These are phyloP conservation scores for Lecanosticta acicola DNA, from an alignment of 2,329 filamentous ascomycete species.

Conservation along the genomic window DNA sequence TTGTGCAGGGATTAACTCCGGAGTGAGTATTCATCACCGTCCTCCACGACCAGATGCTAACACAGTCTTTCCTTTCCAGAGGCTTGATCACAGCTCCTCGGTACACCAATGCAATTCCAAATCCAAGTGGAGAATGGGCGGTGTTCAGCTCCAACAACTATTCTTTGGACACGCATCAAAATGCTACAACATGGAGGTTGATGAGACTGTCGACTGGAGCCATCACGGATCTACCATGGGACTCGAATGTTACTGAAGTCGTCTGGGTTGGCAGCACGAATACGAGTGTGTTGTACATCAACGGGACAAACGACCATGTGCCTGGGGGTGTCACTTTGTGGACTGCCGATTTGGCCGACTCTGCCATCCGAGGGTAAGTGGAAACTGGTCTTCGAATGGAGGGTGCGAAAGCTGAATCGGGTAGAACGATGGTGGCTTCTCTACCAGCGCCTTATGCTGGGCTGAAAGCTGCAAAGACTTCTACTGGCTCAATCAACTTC, in stretches of 20 bases:
- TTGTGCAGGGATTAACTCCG: too few species aligned
- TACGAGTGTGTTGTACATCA: slow-evolving; percentile 29
- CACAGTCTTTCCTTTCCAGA: too few species aligned
- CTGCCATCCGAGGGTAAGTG: slow-evolving; percentile 17
- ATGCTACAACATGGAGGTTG: slow-evolving; percentile 22
- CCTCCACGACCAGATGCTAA: too few species aligned
- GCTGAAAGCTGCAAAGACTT: slow-evolving; percentile 30
- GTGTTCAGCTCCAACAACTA: slow-evolving; percentile 22
- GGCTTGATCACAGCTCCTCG: slow-evolving; percentile 26
- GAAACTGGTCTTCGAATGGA: neutral
- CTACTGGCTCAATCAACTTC: slow-evolving; percentile 27
- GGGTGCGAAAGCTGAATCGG: neutral
- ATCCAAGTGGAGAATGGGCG: slow-evolving; percentile 31
- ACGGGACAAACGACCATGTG: slow-evolving; percentile 21
- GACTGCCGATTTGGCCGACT: slow-evolving; percentile 31
- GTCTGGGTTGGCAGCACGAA: slow-evolving; percentile 31
- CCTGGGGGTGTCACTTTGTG: slow-evolving; percentile 35
- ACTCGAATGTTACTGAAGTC: slow-evolving; percentile 21
- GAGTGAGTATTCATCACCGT: too few species aligned
- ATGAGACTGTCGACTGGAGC: slow-evolving; percentile 20
- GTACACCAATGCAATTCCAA: slow-evolving; percentile 20
- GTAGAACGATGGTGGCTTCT: slow-evolving; percentile 27
- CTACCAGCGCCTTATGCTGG: slow-evolving; percentile 35
- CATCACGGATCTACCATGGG: slow-evolving; percentile 21
- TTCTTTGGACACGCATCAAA: slow-evolving; percentile 21